Conservation (phyloP, 306 rosid genomes). For the Casuarina cunninghamiana region DNA sequence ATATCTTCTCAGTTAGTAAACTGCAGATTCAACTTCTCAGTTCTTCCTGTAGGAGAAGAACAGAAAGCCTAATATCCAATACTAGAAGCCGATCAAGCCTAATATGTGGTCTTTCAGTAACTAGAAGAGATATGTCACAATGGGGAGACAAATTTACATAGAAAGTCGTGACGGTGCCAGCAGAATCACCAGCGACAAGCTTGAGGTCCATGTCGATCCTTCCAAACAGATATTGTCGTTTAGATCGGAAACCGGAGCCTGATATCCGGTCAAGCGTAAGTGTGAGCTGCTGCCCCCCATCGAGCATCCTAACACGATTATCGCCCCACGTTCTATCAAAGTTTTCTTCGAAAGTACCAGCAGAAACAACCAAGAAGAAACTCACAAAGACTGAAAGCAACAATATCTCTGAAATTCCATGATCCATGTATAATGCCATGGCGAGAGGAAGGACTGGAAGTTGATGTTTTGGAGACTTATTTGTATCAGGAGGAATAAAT, state of each 20-base stretch:
- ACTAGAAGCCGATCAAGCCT: too few species aligned
- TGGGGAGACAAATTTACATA: slow-evolving; percentile 12
- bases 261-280: slow-evolving; percentile 33
- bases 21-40: too few species aligned
- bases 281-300: slow-evolving; percentile 29
- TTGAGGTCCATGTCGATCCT: slow-evolving; percentile 39
- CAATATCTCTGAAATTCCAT: neutral
- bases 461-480: neutral
- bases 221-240: slow-evolving; percentile 33
- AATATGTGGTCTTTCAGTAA: too few species aligned
- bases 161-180: slow-evolving; percentile 40
- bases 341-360: slow-evolving; percentile 23
- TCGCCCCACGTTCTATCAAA: slow-evolving; percentile 35
- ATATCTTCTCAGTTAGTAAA: too few species aligned
- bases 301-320: slow-evolving; percentile 28
- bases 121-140: neutral
- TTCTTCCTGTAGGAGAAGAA: neutral
- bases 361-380: neutral
- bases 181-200: slow-evolving; percentile 39
- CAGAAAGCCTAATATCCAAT: neutral
- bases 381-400: slow-evolving; percentile 1
- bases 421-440: neutral
- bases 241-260: slow-evolving; percentile 43
- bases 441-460: neutral
- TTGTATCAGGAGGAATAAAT: neutral